These are phyloP conservation scores for Lactarius vividus DNA, from an alignment of 768 basidiomycete species.

Conservation along the genomic window DNA sequence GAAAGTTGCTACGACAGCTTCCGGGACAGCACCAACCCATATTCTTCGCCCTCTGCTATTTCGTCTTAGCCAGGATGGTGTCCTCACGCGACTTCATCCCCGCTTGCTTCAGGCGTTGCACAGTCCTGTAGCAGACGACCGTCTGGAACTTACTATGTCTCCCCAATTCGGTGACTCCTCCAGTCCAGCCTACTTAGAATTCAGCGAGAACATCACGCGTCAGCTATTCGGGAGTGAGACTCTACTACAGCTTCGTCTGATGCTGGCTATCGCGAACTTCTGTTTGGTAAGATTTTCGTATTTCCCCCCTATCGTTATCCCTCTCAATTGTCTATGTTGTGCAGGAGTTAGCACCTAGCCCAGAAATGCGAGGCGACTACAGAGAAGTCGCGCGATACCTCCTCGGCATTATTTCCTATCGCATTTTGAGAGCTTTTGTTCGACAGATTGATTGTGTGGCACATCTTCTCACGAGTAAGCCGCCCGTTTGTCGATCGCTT, in stretches of 20 bases:
- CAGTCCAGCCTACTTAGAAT: conserved; percentile 29
- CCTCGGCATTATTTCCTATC: conserved; percentile 19
- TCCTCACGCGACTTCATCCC: conserved; percentile 40
- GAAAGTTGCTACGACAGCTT: conserved; percentile 32
- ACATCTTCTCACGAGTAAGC: conserved; percentile 21
- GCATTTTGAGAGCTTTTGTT: conserved; percentile 17
- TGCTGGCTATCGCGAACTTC: conserved; percentile 46
- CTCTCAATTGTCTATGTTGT: neutral
- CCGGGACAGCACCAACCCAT: conserved; percentile 47
- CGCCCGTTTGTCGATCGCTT: conserved; percentile 17
- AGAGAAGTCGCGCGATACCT: conserved; percentile 16
- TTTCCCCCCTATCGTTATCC: neutral
- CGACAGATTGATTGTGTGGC: conserved; percentile 17
- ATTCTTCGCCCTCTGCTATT: conserved; percentile 52
- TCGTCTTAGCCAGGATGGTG: conserved; percentile 40
- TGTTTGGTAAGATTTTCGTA: conserved; percentile 42
- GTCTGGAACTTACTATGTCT: conserved; percentile 35
- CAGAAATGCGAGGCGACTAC: conserved; percentile 17
- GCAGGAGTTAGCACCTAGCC: conserved; percentile 14
- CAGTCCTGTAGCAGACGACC: conserved; percentile 37
- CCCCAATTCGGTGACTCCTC: conserved; percentile 34
- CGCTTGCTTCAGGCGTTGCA: conserved; percentile 48
- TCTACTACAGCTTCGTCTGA: conserved; percentile 53
- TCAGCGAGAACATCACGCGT: conserved; percentile 46
- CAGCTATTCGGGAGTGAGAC: conserved; percentile 64